phyloP scores from a whole-genome alignment of 495 filamentous ascomycete species.

The Neurospora sp. region DNA sequence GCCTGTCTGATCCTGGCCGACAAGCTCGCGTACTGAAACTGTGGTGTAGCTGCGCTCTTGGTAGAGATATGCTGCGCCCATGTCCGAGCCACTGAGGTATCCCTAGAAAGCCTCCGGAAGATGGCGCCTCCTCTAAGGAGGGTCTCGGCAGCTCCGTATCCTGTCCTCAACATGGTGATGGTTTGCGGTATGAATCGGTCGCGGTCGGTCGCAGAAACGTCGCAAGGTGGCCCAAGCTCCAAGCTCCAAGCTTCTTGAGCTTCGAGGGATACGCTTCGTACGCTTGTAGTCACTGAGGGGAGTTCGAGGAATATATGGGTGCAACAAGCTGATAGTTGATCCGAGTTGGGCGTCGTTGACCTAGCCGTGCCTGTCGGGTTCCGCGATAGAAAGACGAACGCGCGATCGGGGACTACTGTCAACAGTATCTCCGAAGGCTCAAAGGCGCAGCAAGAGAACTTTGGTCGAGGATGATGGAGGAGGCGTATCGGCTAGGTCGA shows the following conservation, averaged over 20 bases:
- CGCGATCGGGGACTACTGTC: neutral
- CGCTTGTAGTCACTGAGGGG: neutral
- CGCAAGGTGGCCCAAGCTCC: neutral
- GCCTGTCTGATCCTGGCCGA: neutral
- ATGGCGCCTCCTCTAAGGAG: constrained; percentile 4
- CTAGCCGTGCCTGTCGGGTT: neutral
- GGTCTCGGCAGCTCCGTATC: constrained; percentile 12
- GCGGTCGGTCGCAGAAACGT: neutral
- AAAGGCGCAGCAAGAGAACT: neutral
- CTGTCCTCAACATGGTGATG: constrained; percentile 11
- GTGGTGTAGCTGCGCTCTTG: constrained; percentile 9
- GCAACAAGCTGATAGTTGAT: neutral
- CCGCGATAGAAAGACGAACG: neutral
- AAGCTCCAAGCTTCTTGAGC: neutral
- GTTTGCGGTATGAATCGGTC: neutral
- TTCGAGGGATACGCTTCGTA: neutral
- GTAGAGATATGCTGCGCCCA: constrained; percentile 5
- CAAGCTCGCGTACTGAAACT: constrained; percentile 8
- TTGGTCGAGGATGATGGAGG: neutral
- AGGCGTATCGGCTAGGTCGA: neutral
- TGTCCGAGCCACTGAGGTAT: neutral
- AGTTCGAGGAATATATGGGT: neutral
- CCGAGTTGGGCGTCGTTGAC: neutral
- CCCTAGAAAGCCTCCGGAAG: neutral
- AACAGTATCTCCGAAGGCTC: neutral